Conservation (phyloP, 1,139 yeast genomes). For the Kodamaea derodonti region DNA sequence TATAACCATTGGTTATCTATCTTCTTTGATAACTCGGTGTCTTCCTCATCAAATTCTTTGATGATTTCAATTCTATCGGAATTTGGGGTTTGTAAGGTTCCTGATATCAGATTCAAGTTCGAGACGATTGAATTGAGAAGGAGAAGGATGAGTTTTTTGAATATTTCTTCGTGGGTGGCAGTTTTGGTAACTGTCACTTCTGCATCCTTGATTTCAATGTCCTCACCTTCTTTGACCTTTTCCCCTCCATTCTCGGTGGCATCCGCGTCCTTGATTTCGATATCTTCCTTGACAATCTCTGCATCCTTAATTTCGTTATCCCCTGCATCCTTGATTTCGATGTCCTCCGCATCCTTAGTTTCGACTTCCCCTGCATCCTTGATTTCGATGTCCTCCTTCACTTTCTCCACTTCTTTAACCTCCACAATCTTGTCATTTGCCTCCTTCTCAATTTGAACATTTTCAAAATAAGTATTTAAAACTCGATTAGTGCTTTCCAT, state of each 20-base stretch:
- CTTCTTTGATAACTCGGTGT: slow-evolving; percentile 19
- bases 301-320: not conserved
- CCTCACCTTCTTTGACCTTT: slow-evolving; percentile 1
- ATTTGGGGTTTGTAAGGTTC: slow-evolving; percentile 22
- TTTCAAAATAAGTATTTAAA: slow-evolving; percentile 17
- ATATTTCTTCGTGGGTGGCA: slow-evolving; percentile 4
- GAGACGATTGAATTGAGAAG: slow-evolving; percentile 34
- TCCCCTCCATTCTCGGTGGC: slow-evolving; percentile 7
- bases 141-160: slow-evolving; percentile 25
- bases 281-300: slow-evolving; percentile 6
- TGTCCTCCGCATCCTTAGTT: slow-evolving; percentile 4
- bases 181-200: slow-evolving; percentile 4
- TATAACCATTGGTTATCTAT: slow-evolving; percentile 42
- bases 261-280: slow-evolving; percentile 3
- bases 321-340: slow-evolving; percentile 2
- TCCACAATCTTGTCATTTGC: slow-evolving; percentile 7
- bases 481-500: slow-evolving; percentile 44
- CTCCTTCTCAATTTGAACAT: slow-evolving; percentile 6
- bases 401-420: slow-evolving; percentile 7
- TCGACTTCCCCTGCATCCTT: slow-evolving; percentile 1
- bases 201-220: slow-evolving; percentile 5
- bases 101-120: slow-evolving; percentile 31
- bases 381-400: slow-evolving; percentile 1
- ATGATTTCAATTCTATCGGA: slow-evolving; percentile 23
- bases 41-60: slow-evolving; percentile 23